Conservation (phyloP, 768 basidiomycete genomes). For the Kwoniella mangroviensis region DNA sequence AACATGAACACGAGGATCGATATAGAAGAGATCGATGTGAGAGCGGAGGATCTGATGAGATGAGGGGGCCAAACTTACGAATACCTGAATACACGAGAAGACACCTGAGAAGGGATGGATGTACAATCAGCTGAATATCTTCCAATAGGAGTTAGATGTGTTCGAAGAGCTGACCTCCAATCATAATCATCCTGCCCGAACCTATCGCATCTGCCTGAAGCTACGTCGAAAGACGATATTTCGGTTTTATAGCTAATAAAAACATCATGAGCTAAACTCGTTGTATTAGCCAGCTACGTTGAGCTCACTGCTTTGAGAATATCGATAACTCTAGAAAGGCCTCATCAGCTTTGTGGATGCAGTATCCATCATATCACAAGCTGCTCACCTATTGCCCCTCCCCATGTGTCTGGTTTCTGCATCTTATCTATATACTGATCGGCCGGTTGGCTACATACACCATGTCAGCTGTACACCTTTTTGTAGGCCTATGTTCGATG, state of each 20-base stretch:
- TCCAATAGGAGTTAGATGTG: background rate
- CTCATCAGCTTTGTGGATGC: background rate
- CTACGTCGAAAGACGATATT: constrained; percentile 88
- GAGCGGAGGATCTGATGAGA: too few relatives aligned
- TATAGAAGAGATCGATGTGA: background rate
- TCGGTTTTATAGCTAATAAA: constrained; percentile 69
- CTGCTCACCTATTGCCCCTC: constrained; percentile 81
- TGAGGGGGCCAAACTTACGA: constrained; percentile 57
- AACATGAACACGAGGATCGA: background rate
- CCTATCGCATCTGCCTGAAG: constrained; percentile 84
- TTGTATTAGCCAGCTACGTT: background rate
- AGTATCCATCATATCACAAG: too few relatives aligned
- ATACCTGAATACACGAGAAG: constrained; percentile 93
- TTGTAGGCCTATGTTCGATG: background rate
- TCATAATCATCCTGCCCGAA: constrained; percentile 67
- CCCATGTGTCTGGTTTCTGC: constrained; percentile 80
- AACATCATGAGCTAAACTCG: background rate
- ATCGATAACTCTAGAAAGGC: constrained; percentile 66
- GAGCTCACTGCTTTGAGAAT: constrained; percentile 68
- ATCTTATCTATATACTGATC: constrained; percentile 81
- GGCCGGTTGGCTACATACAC: constrained; percentile 62
- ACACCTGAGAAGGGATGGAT: constrained; percentile 58
- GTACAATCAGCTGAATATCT: constrained; percentile 10
- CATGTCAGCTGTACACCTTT: constrained; percentile 12
- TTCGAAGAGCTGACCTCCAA: constrained; percentile 57